Evolutionary conservation across 2,329 filamentous ascomycete species (phyloP).

Genomic region (Fusarium tjaetaba): DNA sequence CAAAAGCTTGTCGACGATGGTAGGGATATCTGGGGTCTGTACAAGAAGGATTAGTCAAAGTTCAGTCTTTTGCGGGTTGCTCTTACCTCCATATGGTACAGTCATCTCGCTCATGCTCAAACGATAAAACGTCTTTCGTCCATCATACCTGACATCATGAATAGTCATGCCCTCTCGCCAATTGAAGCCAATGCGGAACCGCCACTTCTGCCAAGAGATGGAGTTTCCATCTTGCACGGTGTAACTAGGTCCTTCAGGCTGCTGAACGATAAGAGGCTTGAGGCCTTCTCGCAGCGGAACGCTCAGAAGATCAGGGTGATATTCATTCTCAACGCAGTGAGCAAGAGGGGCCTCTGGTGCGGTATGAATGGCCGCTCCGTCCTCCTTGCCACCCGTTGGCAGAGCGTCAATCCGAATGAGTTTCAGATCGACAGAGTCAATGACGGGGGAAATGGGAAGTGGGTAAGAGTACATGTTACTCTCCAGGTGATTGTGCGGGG

Average conservation of each 20-base stretch:
- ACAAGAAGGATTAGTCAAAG: background rate
- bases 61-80: too few relatives aligned
- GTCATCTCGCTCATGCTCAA: conserved; percentile 76
- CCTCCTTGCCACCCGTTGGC: conserved; percentile 57
- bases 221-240: conserved; percentile 57
- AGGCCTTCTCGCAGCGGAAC: conserved; percentile 59
- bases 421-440: conserved; percentile 64
- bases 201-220: conserved; percentile 73
- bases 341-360: conserved; percentile 53
- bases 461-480: conserved; percentile 62
- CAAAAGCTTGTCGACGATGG: conserved; percentile 76
- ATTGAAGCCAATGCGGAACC: conserved; percentile 76
- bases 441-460: conserved; percentile 66
- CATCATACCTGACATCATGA: conserved; percentile 74
- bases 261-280: conserved; percentile 77
- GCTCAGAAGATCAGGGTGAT: conserved; percentile 62
- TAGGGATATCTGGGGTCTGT: conserved; percentile 65
- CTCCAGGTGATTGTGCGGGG: background rate
- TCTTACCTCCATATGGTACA: conserved; percentile 55
- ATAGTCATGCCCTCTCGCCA: conserved; percentile 76
- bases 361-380: conserved; percentile 54
- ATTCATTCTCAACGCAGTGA: conserved; percentile 49
- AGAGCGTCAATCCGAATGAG: conserved; percentile 67
- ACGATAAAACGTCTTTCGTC: conserved; percentile 71
- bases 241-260: conserved; percentile 76